Base-by-base conservation (phyloP, 345 rosid genomes). In the rapeseed (Brassica napus) region DNA sequence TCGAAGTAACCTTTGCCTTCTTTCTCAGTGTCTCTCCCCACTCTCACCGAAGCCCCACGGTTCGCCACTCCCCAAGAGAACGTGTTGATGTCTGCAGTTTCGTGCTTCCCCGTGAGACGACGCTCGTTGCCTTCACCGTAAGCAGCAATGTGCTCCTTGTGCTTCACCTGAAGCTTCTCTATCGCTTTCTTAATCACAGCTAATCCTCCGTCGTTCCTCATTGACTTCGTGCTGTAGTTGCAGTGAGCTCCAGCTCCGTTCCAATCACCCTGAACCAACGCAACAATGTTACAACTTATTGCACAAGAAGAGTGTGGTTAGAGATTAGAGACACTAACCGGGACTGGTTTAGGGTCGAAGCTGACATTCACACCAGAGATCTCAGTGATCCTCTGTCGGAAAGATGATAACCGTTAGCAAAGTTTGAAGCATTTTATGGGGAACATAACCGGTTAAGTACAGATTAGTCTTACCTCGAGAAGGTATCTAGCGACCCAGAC, bases 211-310 rank as follows among this genome's bases (percentile, higher is more conserved):
- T 88, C 79, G 3, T 70, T 67, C 68, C 98, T 92, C 98, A 80
- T 94, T 7, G 98, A 82, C 84, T 92, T 90, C 49, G 94, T 92
- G 64, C 97, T 92, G 89, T 90, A 94, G 82, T 92, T 94, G 30
- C 94, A 85, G 82, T 94, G 98, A 3, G 98, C 97, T 15, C 98
- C 97, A 32, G 98, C 95, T 16, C 97, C 97, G 52, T 92, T 92
- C 98, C 97, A 92, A 8, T 94, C 97, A 47, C 97, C 98, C 98
- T 93, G 39, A 47, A 49, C 31, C 8, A 8, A 39, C 12, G 2
- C 15, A 44, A 23, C 9, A 42, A n/a, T n/a, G 66, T 78, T 39
- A 39, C 12, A 16, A 47, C 55, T 47, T 3, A 11, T 24, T 44
- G 30, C 12, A 12, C 6, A 55, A 14, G 5, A 24, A 34, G 55